Conservation (phyloP, 2,329 filamentous ascomycete genomes). For the Ceratocystis variospora region DNA sequence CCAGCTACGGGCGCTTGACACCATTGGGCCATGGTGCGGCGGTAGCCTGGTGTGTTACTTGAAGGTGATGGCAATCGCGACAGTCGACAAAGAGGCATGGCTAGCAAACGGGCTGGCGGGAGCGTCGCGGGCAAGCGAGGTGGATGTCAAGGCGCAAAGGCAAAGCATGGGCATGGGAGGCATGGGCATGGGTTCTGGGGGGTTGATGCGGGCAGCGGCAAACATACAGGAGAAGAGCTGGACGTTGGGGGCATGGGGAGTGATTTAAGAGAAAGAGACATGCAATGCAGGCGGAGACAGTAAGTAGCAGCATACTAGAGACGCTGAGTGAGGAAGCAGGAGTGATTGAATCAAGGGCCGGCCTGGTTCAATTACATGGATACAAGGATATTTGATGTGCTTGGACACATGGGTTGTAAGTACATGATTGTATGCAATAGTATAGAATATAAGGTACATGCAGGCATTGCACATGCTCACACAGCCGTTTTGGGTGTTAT, state of each 20-base stretch:
- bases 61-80: slow-evolving; percentile 53
- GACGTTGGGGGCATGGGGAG: slow-evolving; percentile 50
- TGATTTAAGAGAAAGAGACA: slow-evolving; percentile 27
- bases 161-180: slow-evolving; percentile 45
- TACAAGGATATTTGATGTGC: too few species aligned
- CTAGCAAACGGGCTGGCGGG: slow-evolving; percentile 51
- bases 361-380: too few species aligned
- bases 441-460: too few species aligned
- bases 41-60: slow-evolving; percentile 57
- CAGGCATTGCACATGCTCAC: too few species aligned
- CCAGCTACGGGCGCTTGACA: slow-evolving; percentile 50
- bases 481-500: too few species aligned
- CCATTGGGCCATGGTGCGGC: slow-evolving; percentile 60
- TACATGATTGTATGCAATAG: too few species aligned
- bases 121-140: slow-evolving; percentile 45
- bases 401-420: too few species aligned
- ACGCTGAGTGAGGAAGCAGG: not conserved
- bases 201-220: slow-evolving; percentile 23
- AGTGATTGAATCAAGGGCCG: not conserved
- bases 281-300: not conserved
- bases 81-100: slow-evolving; percentile 60
- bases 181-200: slow-evolving; percentile 31
- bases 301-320: too few species aligned
- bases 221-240: slow-evolving; percentile 35
- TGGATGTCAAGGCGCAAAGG: slow-evolving; percentile 42